Conservation (phyloP, 192 early-diverging fungal genomes). For the Chytriomyces confervae region DNA sequence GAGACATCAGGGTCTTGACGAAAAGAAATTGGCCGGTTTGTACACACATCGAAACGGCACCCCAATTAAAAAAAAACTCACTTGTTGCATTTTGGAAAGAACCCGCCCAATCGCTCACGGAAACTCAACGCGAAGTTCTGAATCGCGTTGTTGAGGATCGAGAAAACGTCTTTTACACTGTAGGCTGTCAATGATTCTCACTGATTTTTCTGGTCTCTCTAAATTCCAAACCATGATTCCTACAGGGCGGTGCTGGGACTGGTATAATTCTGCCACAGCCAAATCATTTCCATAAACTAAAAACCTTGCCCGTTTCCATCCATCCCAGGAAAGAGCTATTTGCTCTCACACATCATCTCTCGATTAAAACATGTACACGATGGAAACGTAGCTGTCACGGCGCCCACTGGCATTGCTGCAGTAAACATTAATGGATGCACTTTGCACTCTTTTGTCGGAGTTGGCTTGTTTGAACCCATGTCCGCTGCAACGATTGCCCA, state of each 20-base stretch:
- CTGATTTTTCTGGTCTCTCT: background rate
- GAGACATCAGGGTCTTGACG: too few relatives aligned
- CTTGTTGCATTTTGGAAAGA: background rate
- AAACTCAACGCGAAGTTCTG: background rate
- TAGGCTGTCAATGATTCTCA: background rate
- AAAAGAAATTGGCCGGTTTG: too few relatives aligned
- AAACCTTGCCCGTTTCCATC: too few relatives aligned
- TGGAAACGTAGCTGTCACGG: conserved; percentile 24
- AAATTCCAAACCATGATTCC: too few relatives aligned
- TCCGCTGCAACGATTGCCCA: background rate
- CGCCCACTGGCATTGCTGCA: conserved; percentile 67
- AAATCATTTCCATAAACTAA: too few relatives aligned
- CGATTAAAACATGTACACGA: too few relatives aligned
- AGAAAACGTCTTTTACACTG: conserved; percentile 18
- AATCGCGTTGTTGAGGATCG: background rate
- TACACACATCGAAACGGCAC: too few relatives aligned
- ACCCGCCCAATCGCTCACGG: background rate
- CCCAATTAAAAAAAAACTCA: too few relatives aligned
- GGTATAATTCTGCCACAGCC: too few relatives aligned
- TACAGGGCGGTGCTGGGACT: too few relatives aligned
- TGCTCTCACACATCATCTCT: too few relatives aligned
- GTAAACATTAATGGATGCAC: conserved; percentile 65
- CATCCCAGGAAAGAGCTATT: too few relatives aligned
- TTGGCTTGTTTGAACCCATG: background rate
- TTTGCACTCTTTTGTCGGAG: conserved; percentile 62